Percentiles rank a stretch among this genome's conserved stretches.
phyloP scores from a whole-genome alignment of 306 rosid genomes.

The Prunus mume region DNA sequence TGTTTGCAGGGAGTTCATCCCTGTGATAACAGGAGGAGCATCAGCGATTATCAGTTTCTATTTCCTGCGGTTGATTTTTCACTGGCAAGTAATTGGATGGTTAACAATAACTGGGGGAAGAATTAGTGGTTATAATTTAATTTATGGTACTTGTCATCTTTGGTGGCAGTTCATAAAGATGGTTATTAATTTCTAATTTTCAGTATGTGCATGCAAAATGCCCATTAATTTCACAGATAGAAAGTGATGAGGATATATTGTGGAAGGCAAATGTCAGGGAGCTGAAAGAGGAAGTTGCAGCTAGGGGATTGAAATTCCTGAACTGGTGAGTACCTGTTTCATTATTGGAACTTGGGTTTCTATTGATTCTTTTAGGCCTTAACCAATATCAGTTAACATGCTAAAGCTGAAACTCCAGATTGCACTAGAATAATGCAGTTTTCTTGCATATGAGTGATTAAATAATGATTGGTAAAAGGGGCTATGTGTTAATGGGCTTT shows the following conservation, averaged over 20 bases:
- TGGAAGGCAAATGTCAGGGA: slow-evolving; percentile 82
- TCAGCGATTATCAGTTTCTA: slow-evolving; percentile 39
- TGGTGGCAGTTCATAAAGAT: slow-evolving; percentile 16
- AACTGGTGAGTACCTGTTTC: slow-evolving; percentile 54
- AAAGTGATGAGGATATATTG: slow-evolving; percentile 65
- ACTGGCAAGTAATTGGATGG: slow-evolving; percentile 34
- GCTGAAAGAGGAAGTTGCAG: slow-evolving; percentile 77
- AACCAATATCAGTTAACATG: neutral
- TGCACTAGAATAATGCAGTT: neutral
- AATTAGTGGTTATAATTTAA: slow-evolving; percentile 14
- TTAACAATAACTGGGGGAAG: neutral
- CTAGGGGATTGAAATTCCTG: slow-evolving; percentile 70
- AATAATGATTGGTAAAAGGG: neutral
- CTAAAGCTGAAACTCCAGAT: neutral
- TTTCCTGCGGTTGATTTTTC: slow-evolving; percentile 48
- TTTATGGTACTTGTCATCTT: slow-evolving; percentile 29
- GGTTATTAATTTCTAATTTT: slow-evolving; percentile 4
- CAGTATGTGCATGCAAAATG: slow-evolving; percentile 26
- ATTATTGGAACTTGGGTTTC: slow-evolving; percentile 7
- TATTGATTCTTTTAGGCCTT: slow-evolving; percentile 12
- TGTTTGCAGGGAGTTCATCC: slow-evolving; percentile 47
- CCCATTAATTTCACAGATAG: slow-evolving; percentile 53
- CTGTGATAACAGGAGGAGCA: slow-evolving; percentile 39
- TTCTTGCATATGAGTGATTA: neutral
- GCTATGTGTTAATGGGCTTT: neutral